A percentile compares a stretch with the other conserved stretches of the same genome.
These are phyloP conservation scores for Samsoniella hepiali DNA, from an alignment of 2,329 filamentous ascomycete species.

Conservation along the genomic window DNA sequence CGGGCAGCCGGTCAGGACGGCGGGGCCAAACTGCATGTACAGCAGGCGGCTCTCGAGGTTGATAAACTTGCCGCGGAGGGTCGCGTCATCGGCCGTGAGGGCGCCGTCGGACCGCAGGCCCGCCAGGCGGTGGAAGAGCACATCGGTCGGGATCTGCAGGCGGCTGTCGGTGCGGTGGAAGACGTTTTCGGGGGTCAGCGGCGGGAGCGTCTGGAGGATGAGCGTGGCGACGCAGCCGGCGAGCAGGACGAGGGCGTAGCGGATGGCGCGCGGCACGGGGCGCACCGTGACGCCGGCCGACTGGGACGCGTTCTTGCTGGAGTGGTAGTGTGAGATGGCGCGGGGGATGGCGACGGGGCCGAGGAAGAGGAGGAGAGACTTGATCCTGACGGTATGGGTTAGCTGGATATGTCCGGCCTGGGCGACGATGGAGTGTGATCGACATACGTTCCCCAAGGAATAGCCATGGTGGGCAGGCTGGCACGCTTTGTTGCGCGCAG, in stretches of 20 bases:
- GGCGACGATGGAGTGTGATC: background rate
- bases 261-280: slow-evolving; percentile 51
- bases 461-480: slow-evolving; percentile 16
- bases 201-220: slow-evolving; percentile 60
- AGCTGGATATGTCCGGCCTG: background rate
- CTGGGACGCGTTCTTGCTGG: slow-evolving; percentile 40
- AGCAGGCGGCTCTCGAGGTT: slow-evolving; percentile 70
- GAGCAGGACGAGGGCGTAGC: slow-evolving; percentile 60
- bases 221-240: slow-evolving; percentile 44
- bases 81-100: slow-evolving; percentile 59
- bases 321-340: slow-evolving; percentile 62
- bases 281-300: slow-evolving; percentile 48
- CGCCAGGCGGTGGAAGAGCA: slow-evolving; percentile 75
- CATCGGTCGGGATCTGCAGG: slow-evolving; percentile 78
- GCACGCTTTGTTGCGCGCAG: background rate
- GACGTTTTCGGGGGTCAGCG: slow-evolving; percentile 74
- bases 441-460: slow-evolving; percentile 22
- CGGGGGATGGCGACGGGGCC: slow-evolving; percentile 70
- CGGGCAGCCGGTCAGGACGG: slow-evolving; percentile 68
- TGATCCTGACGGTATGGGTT: slow-evolving; percentile 39
- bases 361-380: slow-evolving; percentile 58
- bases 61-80: slow-evolving; percentile 65
- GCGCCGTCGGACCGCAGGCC: slow-evolving; percentile 45
- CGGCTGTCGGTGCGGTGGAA: slow-evolving; percentile 75
- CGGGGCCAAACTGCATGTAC: slow-evolving; percentile 80